phyloP scores from a whole-genome alignment of 2,329 filamentous ascomycete genomes.

The Colletotrichum tamarilloi region DNA sequence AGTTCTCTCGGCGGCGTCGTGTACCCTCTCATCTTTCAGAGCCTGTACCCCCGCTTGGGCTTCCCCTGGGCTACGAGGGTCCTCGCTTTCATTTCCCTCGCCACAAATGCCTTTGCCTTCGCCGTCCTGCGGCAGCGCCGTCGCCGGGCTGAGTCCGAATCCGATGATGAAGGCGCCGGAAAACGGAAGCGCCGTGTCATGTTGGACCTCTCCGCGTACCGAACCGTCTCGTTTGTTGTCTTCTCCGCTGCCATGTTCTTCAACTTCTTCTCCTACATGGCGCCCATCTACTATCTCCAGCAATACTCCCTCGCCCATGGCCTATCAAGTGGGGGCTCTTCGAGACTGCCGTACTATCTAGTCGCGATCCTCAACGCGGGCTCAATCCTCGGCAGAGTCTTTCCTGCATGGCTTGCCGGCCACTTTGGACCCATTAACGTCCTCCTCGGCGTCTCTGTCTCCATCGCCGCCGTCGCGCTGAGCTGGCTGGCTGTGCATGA shows the following conservation, averaged over 20 bases:
- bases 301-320: slow-evolving; percentile 52
- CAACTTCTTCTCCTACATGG: slow-evolving; percentile 48
- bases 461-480: slow-evolving; percentile 48
- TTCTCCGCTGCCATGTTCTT: slow-evolving; percentile 47
- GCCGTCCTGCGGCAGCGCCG: slow-evolving; percentile 43
- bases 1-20: slow-evolving; percentile 52
- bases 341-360: slow-evolving; percentile 53
- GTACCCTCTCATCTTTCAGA: slow-evolving; percentile 51
- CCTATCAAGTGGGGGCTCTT: slow-evolving; percentile 40
- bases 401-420: slow-evolving; percentile 57
- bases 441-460: slow-evolving; percentile 47
- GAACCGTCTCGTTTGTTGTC: slow-evolving; percentile 45
- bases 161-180: background rate
- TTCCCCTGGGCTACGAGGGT: slow-evolving; percentile 50
- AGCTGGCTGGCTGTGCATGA: slow-evolving; percentile 53
- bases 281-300: slow-evolving; percentile 59
- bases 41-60: slow-evolving; percentile 42
- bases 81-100: slow-evolving; percentile 48
- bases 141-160: background rate
- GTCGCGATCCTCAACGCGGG: slow-evolving; percentile 63
- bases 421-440: slow-evolving; percentile 54
- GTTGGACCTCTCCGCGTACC: slow-evolving; percentile 44
- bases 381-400: slow-evolving; percentile 59
- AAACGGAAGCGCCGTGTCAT: slow-evolving; percentile 38
- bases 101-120: slow-evolving; percentile 44